Evolutionary conservation across 31 red algal genomes (phyloP).

Genomic region (Odonthalia washingtoniensis): DNA sequence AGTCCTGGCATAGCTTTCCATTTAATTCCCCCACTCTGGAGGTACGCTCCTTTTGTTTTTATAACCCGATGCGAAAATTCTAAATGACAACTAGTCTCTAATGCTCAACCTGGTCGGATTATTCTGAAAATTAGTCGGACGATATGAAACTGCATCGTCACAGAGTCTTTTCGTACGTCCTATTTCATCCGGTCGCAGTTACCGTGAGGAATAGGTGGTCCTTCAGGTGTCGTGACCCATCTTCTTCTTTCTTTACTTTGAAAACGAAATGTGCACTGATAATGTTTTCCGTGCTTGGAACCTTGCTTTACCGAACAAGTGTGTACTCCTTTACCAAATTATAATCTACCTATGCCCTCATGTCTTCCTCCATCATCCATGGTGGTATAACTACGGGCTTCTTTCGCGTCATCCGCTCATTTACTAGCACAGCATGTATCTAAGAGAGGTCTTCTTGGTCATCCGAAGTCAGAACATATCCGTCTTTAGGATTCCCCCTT

Average conservation of each 20-base stretch:
- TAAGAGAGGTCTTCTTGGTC: too few species aligned
- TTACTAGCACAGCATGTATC: too few species aligned
- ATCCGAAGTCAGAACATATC: too few species aligned
- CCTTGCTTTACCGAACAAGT: too few species aligned
- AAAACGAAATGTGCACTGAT: background rate
- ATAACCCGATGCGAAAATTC: background rate
- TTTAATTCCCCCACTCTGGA: constrained; percentile 1
- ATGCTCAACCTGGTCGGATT: too few species aligned
- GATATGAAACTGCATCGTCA: background rate
- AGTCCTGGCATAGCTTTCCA: background rate
- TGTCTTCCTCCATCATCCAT: constrained; percentile 6
- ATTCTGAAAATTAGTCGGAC: background rate
- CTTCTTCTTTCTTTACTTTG: background rate
- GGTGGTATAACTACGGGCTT: background rate
- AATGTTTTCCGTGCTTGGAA: too few species aligned
- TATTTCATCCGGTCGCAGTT: background rate
- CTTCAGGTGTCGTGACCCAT: background rate
- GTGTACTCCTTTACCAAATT: too few species aligned
- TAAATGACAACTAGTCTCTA: background rate
- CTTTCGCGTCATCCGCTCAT: background rate
- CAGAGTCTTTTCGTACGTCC: constrained; percentile 14
- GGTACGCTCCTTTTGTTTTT: constrained; percentile 5
- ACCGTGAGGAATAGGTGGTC: background rate
- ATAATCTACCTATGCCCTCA: background rate
- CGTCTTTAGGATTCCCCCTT: too few species aligned